phyloP scores from a whole-genome alignment of 2,329 filamentous ascomycete genomes.

The Penicillium expansum region DNA sequence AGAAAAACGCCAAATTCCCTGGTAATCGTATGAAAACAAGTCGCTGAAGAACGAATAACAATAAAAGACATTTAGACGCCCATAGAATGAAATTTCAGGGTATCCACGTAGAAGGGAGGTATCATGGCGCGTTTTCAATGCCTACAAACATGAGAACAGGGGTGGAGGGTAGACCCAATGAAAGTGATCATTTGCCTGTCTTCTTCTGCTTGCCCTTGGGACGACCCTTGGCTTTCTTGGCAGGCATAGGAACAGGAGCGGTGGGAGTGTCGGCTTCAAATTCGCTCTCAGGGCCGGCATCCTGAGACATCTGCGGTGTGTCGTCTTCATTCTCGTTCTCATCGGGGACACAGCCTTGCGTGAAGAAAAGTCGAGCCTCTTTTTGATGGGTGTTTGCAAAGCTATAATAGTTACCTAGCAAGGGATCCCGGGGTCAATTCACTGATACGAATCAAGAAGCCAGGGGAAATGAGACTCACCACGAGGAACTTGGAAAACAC shows the following conservation, averaged over 20 bases:
- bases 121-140: slow-evolving; percentile 21
- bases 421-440: background rate
- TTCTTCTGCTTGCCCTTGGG: slow-evolving; percentile 39
- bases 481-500: slow-evolving; percentile 91
- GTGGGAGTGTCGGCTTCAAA: slow-evolving; percentile 14
- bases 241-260: slow-evolving; percentile 8
- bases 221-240: slow-evolving; percentile 23
- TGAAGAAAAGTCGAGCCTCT: slow-evolving; percentile 81
- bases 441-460: background rate
- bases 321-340: slow-evolving; percentile 27
- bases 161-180: background rate
- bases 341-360: slow-evolving; percentile 70
- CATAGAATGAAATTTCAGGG: background rate
- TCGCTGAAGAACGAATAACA: slow-evolving; percentile 20
- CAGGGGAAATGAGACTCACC: slow-evolving; percentile 57
- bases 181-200: slow-evolving; percentile 17
- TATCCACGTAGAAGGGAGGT: slow-evolving; percentile 13
- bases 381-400: slow-evolving; percentile 76
- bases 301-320: slow-evolving; percentile 2
- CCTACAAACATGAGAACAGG: slow-evolving; percentile 2
- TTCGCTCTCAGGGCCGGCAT: slow-evolving; percentile 16
- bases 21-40: slow-evolving; percentile 11
- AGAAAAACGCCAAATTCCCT: background rate
- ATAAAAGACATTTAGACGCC: slow-evolving; percentile 4
- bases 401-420: slow-evolving; percentile 83